Evolutionary conservation across 1,284 basidiomycete genomes (phyloP), one percentile per base, ranked within the genome.

Genomic region (Amylostereum areolatum): DNA sequence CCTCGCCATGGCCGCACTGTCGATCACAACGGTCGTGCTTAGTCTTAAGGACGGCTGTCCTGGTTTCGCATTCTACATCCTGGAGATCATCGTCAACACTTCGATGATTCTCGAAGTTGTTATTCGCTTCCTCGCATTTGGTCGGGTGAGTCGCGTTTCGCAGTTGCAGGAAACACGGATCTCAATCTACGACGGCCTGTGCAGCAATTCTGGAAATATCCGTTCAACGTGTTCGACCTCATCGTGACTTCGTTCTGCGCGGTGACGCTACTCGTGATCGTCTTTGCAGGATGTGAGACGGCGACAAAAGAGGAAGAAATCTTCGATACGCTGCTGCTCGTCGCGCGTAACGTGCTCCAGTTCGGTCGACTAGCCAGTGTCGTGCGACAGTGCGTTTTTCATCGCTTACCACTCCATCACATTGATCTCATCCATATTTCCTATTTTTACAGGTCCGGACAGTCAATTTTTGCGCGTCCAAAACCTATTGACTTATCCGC

Each of bases 171-270:
- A 2, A n/a, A 34, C 36, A 43, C 32, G 18, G 39, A 27, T 39
- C 42, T 29, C 28, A 18, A 34, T 25, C 12, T 11, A 4, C 36
- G 31, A 24, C 39, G 7, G n/a, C 25, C n/a, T 43, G 33, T 31
- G 10, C 60, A 97, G 94, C 90, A 94, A 91, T 97, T 97, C 71
- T 96, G 93, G 84, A 87, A 85, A 66, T 94, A 93, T 12, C 81
- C 85, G 11, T 92, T 91, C 69, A 97, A 97, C 65, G 72, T 92
- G 36, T 74, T 94, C 60, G 93, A 97, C 65, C 75, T 96, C 11
- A 76, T 88, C 43, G 75, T 97, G 43, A 95, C 93, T 1, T 55
- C 80, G 12, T 90, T 97, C 67, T 97, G 94, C 63, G 83, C 81
- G 6, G 65, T 96, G 54, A 97, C 94, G 1, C 71, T 97, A 18